These are phyloP conservation scores for Spiraea crenata DNA, from an alignment of 331 rosid species.

Conservation along the genomic window DNA sequence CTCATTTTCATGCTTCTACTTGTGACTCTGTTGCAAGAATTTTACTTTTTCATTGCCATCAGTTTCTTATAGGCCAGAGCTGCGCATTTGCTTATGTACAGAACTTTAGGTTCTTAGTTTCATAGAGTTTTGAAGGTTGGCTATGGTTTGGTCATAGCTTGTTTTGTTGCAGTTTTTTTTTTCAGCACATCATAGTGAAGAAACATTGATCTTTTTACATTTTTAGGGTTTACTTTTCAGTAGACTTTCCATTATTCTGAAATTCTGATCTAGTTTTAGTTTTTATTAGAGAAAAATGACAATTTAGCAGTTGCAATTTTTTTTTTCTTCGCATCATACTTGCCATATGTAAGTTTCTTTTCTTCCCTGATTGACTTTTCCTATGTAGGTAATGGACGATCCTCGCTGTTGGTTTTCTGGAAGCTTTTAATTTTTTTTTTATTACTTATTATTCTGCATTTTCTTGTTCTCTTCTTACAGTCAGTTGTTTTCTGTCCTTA, in stretches of 20 bases:
- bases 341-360: not conserved
- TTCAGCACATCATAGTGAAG: not conserved
- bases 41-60: slow-evolving; percentile 7
- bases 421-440: not conserved
- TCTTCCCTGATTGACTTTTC: not conserved
- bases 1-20: not conserved
- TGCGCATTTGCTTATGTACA: not conserved
- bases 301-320: not conserved
- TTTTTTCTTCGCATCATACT: not conserved
- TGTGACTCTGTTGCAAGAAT: not conserved
- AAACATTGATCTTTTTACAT: not conserved
- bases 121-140: not conserved
- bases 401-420: not conserved
- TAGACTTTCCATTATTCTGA: not conserved
- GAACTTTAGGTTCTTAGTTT: slow-evolving; percentile 1
- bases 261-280: not conserved
- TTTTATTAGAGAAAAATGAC: not conserved
- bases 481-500: not conserved
- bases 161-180: not conserved
- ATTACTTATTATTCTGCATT: not conserved
- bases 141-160: not conserved
- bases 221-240: not conserved
- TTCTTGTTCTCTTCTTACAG: not conserved
- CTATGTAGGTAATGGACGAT: not conserved
- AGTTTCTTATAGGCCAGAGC: not conserved